These are phyloP conservation scores for Boletellus deceptivus DNA, from an alignment of 1,284 basidiomycete genomes.

Conservation along the genomic window DNA sequence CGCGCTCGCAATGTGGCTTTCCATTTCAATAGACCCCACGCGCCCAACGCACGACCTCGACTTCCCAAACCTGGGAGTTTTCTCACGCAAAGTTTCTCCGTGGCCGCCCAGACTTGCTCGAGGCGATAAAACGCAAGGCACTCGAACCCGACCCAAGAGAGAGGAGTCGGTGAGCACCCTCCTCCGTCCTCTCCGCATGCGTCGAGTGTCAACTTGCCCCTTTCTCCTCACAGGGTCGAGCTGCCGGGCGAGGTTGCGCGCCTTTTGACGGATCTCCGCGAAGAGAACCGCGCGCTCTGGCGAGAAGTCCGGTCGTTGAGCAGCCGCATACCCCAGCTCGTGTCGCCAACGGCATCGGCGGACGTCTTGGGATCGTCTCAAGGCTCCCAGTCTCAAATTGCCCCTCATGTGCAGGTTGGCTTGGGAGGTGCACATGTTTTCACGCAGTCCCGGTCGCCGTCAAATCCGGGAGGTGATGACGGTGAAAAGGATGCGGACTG, in stretches of 20 bases:
- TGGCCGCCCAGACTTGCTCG: conserved; percentile 76
- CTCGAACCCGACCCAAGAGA: conserved; percentile 66
- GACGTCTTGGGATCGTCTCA: conserved; percentile 10
- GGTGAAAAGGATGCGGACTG: conserved; percentile 28
- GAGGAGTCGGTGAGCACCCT: conserved; percentile 24
- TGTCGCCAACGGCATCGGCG: conserved; percentile 2
- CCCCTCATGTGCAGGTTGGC: conserved; percentile 6
- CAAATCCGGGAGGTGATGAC: conserved; percentile 28
- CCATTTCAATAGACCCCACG: conserved; percentile 65
- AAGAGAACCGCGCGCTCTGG: conserved; percentile 54
- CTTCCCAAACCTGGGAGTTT: conserved; percentile 87
- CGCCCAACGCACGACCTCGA: conserved; percentile 74
- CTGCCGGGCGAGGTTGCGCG: conserved; percentile 75
- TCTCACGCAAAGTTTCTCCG: conserved; percentile 84
- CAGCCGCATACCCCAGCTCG: conserved; percentile 28
- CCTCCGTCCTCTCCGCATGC: not conserved
- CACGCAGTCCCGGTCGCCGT: conserved; percentile 28
- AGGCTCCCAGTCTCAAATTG: conserved; percentile 8
- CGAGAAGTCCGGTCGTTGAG: conserved; percentile 42
- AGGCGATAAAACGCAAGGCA: conserved; percentile 84
- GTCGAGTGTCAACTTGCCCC: conserved; percentile 16
- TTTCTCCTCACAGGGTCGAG: conserved; percentile 51
- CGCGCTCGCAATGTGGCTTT: not conserved
- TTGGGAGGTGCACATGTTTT: conserved; percentile 19
- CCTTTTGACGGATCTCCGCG: conserved; percentile 63